phyloP scores from a whole-genome alignment of 1,139 yeast genomes.

The Casaregolazyma suthepensis region DNA sequence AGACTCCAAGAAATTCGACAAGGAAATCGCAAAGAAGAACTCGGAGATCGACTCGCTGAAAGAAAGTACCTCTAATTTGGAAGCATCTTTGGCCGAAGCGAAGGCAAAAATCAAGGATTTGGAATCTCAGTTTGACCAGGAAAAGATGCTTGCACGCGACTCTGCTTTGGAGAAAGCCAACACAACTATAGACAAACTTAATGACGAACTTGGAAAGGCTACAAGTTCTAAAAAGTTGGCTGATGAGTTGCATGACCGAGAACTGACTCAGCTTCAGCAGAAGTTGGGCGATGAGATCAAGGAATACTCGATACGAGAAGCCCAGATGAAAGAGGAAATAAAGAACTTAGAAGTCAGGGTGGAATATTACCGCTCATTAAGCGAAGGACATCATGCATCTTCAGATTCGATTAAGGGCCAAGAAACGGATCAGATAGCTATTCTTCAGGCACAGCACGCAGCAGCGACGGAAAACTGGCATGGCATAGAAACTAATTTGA shows the following conservation, averaged over 20 bases:
- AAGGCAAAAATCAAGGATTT: slow-evolving; percentile 21
- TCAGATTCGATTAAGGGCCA: slow-evolving; percentile 8
- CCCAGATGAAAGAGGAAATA: slow-evolving; percentile 28
- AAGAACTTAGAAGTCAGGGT: slow-evolving; percentile 36
- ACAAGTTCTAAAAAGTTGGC: slow-evolving; percentile 15
- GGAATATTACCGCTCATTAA: slow-evolving; percentile 39
- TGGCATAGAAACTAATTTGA: slow-evolving; percentile 49
- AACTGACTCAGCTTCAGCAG: slow-evolving; percentile 21
- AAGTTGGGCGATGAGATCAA: slow-evolving; percentile 20
- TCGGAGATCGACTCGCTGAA: slow-evolving; percentile 20
- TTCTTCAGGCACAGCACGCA: slow-evolving; percentile 59
- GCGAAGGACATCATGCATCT: slow-evolving; percentile 31
- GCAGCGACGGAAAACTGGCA: slow-evolving; percentile 66
- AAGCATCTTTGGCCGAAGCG: slow-evolving; percentile 16
- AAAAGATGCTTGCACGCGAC: slow-evolving; percentile 19
- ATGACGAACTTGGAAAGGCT: slow-evolving; percentile 17
- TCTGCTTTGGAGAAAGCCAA: slow-evolving; percentile 23
- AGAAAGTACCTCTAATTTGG: slow-evolving; percentile 15
- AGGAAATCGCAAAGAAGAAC: slow-evolving; percentile 18
- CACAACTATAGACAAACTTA: slow-evolving; percentile 16
- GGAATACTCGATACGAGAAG: slow-evolving; percentile 13
- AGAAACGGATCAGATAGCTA: slow-evolving; percentile 41
- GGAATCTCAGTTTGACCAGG: slow-evolving; percentile 23
- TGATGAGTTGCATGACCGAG: slow-evolving; percentile 17
- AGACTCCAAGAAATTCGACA: slow-evolving; percentile 16